Evolutionary conservation across 306 rosid genomes (phyloP).

Genomic region (Fragaria ananassa): DNA sequence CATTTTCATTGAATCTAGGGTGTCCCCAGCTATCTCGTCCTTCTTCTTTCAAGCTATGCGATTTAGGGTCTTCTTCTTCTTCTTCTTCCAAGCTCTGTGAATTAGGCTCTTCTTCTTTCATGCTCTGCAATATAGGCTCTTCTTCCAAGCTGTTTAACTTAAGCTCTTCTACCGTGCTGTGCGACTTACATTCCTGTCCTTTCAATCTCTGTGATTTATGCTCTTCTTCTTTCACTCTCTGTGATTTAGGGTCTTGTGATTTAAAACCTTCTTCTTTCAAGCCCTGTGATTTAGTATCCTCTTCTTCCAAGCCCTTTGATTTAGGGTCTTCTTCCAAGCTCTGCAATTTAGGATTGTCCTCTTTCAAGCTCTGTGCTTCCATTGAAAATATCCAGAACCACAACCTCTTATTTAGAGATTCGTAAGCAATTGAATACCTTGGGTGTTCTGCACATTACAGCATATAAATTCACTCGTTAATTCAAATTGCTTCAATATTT

Average conservation of each 20-base stretch:
- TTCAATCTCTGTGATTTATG: constrained; percentile 22
- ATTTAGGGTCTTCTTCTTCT: background rate
- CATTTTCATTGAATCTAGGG: constrained; percentile 23
- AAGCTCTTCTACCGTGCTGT: constrained; percentile 13
- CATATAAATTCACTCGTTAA: background rate
- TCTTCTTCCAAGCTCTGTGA: constrained; percentile 27
- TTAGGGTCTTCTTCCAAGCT: background rate
- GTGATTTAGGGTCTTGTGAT: background rate
- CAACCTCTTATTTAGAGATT: background rate
- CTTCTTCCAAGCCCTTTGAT: background rate
- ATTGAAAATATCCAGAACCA: background rate
- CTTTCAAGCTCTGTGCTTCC: constrained; percentile 4
- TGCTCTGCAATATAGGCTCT: background rate
- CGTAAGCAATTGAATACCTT: background rate
- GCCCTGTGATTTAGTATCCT: background rate
- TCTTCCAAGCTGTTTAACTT: constrained; percentile 13
- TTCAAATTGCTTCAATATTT: background rate
- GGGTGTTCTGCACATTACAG: background rate
- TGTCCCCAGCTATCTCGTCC: constrained; percentile 22
- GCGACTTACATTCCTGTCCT: constrained; percentile 16
- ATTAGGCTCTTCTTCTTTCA: constrained; percentile 28
- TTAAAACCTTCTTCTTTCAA: background rate
- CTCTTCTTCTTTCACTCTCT: background rate
- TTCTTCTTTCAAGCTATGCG: background rate
- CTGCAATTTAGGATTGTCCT: background rate